These are phyloP conservation scores for Elasticomyces elasticus DNA, from an alignment of 495 filamentous ascomycete species.

Conservation along the genomic window DNA sequence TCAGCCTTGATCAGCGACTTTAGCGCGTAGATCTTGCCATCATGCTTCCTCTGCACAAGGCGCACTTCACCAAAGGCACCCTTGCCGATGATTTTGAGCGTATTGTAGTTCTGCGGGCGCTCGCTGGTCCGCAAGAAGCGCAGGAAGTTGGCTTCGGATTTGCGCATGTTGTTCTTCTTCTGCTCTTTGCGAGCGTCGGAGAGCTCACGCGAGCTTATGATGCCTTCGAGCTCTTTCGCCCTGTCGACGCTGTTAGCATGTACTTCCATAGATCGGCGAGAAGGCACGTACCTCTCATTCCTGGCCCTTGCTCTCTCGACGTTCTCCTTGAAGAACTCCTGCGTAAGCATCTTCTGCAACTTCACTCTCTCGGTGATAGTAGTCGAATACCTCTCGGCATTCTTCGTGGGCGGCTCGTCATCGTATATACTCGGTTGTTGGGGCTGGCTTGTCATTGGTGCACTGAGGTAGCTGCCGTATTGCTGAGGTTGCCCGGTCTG, in stretches of 20 bases:
- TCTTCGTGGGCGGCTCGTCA: slow-evolving; percentile 32
- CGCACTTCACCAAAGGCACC: slow-evolving; percentile 98
- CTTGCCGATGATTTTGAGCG: slow-evolving; percentile 96
- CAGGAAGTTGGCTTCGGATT: slow-evolving; percentile 81
- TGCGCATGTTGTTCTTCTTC: slow-evolving; percentile 65
- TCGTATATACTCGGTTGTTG: slow-evolving; percentile 30
- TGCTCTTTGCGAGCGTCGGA: slow-evolving; percentile 65
- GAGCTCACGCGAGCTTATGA: slow-evolving; percentile 61
- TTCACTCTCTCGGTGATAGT: slow-evolving; percentile 34
- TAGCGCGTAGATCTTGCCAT: slow-evolving; percentile 94
- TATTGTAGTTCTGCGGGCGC: slow-evolving; percentile 82
- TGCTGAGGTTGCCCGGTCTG: slow-evolving; percentile 41
- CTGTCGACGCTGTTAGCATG: slow-evolving; percentile 35
- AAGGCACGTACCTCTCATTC: slow-evolving; percentile 63
- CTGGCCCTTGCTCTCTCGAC: slow-evolving; percentile 84
- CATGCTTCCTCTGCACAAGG: slow-evolving; percentile 89
- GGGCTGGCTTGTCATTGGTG: slow-evolving; percentile 47
- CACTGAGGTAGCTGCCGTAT: slow-evolving; percentile 56
- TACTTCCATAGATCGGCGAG: not conserved
- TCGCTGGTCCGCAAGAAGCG: slow-evolving; percentile 91
- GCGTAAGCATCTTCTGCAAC: slow-evolving; percentile 49
- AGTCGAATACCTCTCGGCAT: slow-evolving; percentile 33
- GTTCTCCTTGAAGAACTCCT: slow-evolving; percentile 90
- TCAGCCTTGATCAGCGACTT: slow-evolving; percentile 97
- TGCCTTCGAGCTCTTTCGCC: slow-evolving; percentile 80